Conservation (phyloP, 108 stramenopile genomes). For the Fragilaria crotonensis region DNA sequence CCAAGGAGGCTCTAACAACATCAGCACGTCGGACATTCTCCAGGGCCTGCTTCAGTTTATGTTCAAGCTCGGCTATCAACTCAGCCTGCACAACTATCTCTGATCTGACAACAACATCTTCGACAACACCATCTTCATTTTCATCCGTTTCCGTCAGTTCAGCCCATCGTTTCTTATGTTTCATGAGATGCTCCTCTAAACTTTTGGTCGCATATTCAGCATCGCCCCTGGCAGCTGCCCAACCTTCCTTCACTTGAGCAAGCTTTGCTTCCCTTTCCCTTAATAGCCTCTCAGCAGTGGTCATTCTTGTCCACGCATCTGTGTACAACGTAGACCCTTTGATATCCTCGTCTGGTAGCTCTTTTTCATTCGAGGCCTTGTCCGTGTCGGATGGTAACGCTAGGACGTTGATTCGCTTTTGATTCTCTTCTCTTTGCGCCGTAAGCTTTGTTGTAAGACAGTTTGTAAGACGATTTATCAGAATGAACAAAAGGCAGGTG, state of each 20-base stretch:
- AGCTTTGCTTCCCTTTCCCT: conserved; percentile 32
- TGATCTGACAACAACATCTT: conserved; percentile 4
- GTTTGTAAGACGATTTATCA: conserved; percentile 5
- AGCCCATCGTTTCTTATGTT: conserved; percentile 60
- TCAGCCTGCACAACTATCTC: conserved; percentile 28
- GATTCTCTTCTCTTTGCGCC: conserved; percentile 38
- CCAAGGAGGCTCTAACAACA: conserved; percentile 40
- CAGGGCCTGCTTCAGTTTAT: conserved; percentile 73
- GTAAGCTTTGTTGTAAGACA: conserved; percentile 32
- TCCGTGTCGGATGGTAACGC: conserved; percentile 21
- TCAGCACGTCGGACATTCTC: conserved; percentile 78
- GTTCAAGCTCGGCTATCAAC: conserved; percentile 64
- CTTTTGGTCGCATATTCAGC: conserved; percentile 49
- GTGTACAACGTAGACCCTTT: conserved; percentile 32
- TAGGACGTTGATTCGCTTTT: conserved; percentile 55
- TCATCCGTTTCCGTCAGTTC: conserved; percentile 48
- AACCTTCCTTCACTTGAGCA: conserved; percentile 37
- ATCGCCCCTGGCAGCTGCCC: conserved; percentile 64
- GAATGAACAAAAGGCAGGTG: background rate
- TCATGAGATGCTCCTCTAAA: conserved; percentile 56
- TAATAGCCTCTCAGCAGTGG: conserved; percentile 29
- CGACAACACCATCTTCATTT: conserved; percentile 11
- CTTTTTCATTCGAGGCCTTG: conserved; percentile 11
- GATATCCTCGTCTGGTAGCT: conserved; percentile 34
- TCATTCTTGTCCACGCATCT: conserved; percentile 43